Base-by-base conservation (phyloP, 2,329 filamentous ascomycete genomes). In the Hysterium pulicare region DNA sequence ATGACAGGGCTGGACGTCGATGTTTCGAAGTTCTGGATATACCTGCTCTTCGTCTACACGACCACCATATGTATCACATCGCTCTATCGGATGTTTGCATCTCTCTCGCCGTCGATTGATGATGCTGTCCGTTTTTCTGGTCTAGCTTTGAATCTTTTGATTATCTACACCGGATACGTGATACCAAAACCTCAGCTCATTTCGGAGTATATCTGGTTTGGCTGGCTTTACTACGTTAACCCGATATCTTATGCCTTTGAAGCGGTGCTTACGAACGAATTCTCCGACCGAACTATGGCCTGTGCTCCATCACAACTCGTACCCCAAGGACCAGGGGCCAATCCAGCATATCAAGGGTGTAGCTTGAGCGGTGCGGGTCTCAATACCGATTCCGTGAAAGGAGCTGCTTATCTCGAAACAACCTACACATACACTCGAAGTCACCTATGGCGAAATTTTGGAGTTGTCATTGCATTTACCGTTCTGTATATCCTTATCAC, bases 191-290 rank as follows among this genome's bases (percentile, higher is more conserved):
- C 79, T 10, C 75, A 76, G 32, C 65, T 84, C n/a, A 62, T 83
- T 1, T 49, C 62, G 20, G 49, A 78, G 5, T 82, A 82, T 40
- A 82, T 83, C 40, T 84, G 81, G 81, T 86, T 84, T 57, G 84
- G 84, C 61, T 90, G 86, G 58, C 69, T 90, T 17, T 81, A 89
- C 46, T 91, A 87, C 59, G 69, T 90, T 17, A 82, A 90, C 48
- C 86, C 86, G 1, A 73, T 91, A 2, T 79, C 77, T 1, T 90
- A 90, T 50, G 79, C 80, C 0, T 91, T 90, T 57, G 87, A 91
- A 62, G 72, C 79, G 0, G 71, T 90, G 19, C 81, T 88, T 73
- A 76, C 85, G 45, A 90, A 90, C 64, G 87, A 95, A 67, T 33
- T 63, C 57, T 0, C 79, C 46, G 72, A 75, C 4, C 74, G 71